These are phyloP conservation scores for Podila epicladia DNA, from an alignment of 192 early-diverging fungal genomes.

Conservation along the genomic window DNA sequence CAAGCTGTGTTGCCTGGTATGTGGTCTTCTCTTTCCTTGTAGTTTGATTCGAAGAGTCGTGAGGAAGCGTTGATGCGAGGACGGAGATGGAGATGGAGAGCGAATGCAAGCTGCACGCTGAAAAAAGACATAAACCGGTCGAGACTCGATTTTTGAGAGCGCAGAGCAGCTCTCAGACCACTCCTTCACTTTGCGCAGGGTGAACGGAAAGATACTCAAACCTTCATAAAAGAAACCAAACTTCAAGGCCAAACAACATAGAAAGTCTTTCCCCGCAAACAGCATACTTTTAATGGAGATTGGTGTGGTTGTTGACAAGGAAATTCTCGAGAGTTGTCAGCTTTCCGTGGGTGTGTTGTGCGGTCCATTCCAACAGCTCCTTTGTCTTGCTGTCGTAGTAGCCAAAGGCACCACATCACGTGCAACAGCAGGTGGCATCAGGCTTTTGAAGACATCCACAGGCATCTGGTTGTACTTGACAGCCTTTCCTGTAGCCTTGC, in stretches of 20 bases:
- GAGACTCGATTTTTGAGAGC: too few species aligned
- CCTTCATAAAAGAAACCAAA: too few species aligned
- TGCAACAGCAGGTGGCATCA: slow-evolving; percentile 4
- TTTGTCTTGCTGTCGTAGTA: slow-evolving; percentile 4
- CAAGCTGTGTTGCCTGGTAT: background rate
- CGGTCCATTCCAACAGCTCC: background rate
- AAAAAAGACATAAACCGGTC: too few species aligned
- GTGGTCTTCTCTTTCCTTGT: background rate
- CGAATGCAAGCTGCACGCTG: too few species aligned
- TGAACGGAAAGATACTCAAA: too few species aligned
- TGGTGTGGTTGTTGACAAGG: background rate
- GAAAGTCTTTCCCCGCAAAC: background rate
- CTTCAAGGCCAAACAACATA: too few species aligned
- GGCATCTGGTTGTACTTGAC: slow-evolving; percentile 21
- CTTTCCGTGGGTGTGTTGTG: background rate
- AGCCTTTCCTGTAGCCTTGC: slow-evolving; percentile 9
- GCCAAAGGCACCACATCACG: background rate
- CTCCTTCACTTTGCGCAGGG: too few species aligned
- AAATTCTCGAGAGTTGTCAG: slow-evolving; percentile 10
- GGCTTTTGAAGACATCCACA: background rate
- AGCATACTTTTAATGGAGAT: background rate
- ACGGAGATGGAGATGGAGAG: too few species aligned
- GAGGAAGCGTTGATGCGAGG: too few species aligned
- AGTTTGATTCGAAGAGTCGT: too few species aligned
- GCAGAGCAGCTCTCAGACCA: too few species aligned